Evolutionary conservation across 306 rosid genomes (phyloP), one percentile per base, ranked within the genome.

Genomic region (Castanopsis chinensis): DNA sequence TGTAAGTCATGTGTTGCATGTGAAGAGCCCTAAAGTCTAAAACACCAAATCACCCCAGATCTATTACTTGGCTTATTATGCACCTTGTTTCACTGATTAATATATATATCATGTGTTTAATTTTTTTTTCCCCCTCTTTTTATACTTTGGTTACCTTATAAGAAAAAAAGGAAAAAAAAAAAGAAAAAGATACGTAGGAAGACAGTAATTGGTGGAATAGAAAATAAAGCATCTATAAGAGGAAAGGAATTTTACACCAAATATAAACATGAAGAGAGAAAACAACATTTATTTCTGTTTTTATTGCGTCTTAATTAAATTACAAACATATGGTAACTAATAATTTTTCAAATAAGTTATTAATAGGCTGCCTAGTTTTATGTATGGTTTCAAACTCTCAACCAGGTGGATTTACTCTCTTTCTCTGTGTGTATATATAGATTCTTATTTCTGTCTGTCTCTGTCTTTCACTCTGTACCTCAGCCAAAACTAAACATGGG

Each of bases 1-100:
- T 25, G 69, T 35, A 64, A 23, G 33, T 72, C 79, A 73, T 54
- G 83, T 65, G 59, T 52, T 35, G 57, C 84, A 68, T 57, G 79
- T 80, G 78, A 80, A 63, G 71, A 19, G 41, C 76, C 21, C 10
- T 15, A 79, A 61, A 37, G 45, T 37, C 45, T 7, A 37, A 37
- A 7, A 37, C 45, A 7, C 3, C 45, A 37, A 37, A 10, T 17
- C n/a, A 7, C 67, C 11, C 10, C 35, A 13, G 54, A 64, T 77
- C 56, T 67, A 20, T 30, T 14, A 30, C 53, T 10, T 37, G 58
- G 57, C 45, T 30, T 35, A 54, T 57, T n/a, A 20, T 17, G 9
- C 11, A 13, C n/a, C 14, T 27, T 72, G 14, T n/a, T 21, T 52
- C 61, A 28, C 33, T 17, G 30, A 57, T 20, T 25, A 20, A 9